These are phyloP conservation scores for Gaeumannomyces tritici DNA, from an alignment of 2,329 filamentous ascomycete genomes.

Conservation along the genomic window DNA sequence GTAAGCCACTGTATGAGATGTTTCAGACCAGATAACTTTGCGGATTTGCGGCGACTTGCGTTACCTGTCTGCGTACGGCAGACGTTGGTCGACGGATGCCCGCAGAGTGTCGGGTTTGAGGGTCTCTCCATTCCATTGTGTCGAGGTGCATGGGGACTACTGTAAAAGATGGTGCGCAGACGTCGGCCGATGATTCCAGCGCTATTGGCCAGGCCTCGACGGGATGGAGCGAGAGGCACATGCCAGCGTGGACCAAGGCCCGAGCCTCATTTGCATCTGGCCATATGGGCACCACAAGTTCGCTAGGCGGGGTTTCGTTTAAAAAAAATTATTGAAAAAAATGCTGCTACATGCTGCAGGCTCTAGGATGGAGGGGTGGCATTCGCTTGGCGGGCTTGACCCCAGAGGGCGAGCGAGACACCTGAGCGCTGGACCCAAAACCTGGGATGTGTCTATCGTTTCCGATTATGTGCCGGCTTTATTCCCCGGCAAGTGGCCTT, in stretches of 20 bases:
- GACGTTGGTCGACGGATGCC: too few relatives aligned
- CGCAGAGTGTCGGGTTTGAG: too few relatives aligned
- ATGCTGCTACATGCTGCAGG: too few relatives aligned
- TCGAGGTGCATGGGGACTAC: too few relatives aligned
- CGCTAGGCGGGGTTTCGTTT: background rate
- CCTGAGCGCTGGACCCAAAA: background rate
- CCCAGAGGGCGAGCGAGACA: background rate
- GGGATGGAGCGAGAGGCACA: background rate
- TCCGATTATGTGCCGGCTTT: background rate
- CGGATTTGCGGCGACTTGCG: background rate
- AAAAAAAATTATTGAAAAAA: background rate
- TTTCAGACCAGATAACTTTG: background rate
- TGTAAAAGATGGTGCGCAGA: too few relatives aligned
- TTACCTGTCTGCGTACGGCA: background rate
- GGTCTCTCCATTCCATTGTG: too few relatives aligned
- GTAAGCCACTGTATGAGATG: background rate
- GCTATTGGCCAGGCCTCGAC: too few relatives aligned
- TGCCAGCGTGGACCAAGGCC: background rate
- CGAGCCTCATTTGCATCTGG: background rate
- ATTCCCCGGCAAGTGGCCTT: background rate
- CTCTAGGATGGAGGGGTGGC: background rate
- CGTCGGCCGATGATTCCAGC: too few relatives aligned
- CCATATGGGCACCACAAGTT: background rate
- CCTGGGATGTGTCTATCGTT: background rate
- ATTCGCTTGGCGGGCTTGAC: background rate